A percentile compares a stretch with the other conserved stretches of the same genome.
phyloP scores from a whole-genome alignment of 78 protist species.

The Chrysochromulina tobinii region DNA sequence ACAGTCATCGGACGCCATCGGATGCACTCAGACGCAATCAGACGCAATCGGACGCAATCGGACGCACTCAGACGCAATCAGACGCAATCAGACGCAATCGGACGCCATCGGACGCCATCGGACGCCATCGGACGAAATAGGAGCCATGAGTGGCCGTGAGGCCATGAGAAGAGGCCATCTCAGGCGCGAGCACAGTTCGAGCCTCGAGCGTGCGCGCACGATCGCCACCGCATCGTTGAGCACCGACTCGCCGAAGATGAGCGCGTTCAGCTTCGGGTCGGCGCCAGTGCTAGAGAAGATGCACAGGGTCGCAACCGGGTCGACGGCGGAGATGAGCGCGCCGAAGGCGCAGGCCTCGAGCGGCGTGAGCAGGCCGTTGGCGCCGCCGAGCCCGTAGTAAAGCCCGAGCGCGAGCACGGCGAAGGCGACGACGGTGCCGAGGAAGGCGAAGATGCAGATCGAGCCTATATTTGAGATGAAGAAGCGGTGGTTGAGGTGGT shows the following conservation, averaged over 20 bases:
- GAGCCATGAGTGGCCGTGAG: too few species aligned
- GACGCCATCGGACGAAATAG: too few species aligned
- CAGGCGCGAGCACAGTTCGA: too few species aligned
- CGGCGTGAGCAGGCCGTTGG: background rate
- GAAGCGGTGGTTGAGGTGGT: slow-evolving; percentile 28
- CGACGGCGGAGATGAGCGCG: slow-evolving; percentile 84
- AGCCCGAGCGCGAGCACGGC: background rate
- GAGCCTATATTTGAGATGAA: slow-evolving; percentile 77
- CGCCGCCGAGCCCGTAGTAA: background rate
- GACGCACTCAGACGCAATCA: too few species aligned
- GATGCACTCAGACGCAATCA: too few species aligned
- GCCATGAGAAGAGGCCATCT: too few species aligned
- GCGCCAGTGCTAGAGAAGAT: slow-evolving; percentile 72
- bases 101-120: too few species aligned
- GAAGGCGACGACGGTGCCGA: slow-evolving; percentile 85
- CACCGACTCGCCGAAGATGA: slow-evolving; percentile 89
- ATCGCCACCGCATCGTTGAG: slow-evolving; percentile 91
- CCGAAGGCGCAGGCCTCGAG: slow-evolving; percentile 67
- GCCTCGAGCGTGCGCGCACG: slow-evolving; percentile 13
- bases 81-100: too few species aligned
- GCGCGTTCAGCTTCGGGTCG: slow-evolving; percentile 70
- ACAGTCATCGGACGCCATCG: too few species aligned
- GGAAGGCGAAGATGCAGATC: slow-evolving; percentile 77
- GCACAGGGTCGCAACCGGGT: slow-evolving; percentile 94
- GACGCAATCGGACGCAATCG: too few species aligned